Percentiles rank a stretch among this genome's conserved stretches.
These are phyloP conservation scores for Penicillium simplicissimum DNA, from an alignment of 495 filamentous ascomycete species.

Conservation along the genomic window DNA sequence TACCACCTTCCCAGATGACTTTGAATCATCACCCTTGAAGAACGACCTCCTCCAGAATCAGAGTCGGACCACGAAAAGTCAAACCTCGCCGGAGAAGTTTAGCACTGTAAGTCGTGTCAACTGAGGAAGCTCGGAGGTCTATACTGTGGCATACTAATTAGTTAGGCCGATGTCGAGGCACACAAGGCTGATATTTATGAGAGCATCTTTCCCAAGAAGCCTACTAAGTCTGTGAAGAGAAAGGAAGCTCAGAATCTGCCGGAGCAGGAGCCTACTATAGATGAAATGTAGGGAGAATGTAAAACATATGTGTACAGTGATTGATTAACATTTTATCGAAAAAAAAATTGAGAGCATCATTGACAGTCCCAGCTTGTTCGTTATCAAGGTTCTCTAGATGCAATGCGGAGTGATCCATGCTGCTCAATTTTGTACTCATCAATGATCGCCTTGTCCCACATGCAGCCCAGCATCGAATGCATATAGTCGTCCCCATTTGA, in stretches of 20 bases:
- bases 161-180: conserved; percentile 14
- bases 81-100: neutral
- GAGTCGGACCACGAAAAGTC: neutral
- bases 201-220: conserved; percentile 11
- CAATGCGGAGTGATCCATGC: too few relatives aligned
- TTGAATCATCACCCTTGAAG: conserved; percentile 14
- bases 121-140: too few relatives aligned
- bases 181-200: conserved; percentile 23
- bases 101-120: neutral
- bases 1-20: conserved; percentile 24
- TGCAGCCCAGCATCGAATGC: neutral
- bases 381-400: neutral
- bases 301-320: neutral
- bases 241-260: conserved; percentile 6
- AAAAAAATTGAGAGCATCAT: neutral
- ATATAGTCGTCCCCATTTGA: neutral
- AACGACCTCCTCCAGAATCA: conserved; percentile 9
- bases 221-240: neutral
- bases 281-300: conserved; percentile 11
- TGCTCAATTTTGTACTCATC: neutral
- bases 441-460: neutral
- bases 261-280: conserved; percentile 17
- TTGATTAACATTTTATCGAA: neutral
- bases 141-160: neutral
- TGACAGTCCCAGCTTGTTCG: neutral